These are phyloP conservation scores for Mimosa pudica DNA, from an alignment of 306 rosid species.

Conservation along the genomic window DNA sequence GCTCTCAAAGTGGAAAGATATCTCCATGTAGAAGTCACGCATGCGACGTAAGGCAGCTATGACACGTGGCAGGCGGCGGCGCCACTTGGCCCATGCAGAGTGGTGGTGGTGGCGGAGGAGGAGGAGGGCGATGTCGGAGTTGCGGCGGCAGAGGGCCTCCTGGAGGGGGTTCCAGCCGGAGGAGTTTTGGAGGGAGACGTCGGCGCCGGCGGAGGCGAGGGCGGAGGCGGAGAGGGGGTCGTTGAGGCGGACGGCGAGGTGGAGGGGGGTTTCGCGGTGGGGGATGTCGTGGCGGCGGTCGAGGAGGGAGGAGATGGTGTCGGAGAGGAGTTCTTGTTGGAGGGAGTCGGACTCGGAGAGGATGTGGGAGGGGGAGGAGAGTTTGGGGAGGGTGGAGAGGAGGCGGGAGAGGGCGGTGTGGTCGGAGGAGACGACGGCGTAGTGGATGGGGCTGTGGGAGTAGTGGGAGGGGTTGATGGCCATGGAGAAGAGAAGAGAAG, in stretches of 20 bases:
- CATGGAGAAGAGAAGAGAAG: slow-evolving; percentile 37
- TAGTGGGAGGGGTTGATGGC: slow-evolving; percentile 64
- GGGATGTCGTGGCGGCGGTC: slow-evolving; percentile 99
- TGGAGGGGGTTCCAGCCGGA: slow-evolving; percentile 88
- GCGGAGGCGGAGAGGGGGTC: slow-evolving; percentile 55
- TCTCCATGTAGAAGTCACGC: slow-evolving; percentile 99
- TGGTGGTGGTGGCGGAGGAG: slow-evolving; percentile 81
- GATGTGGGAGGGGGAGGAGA: slow-evolving; percentile 65
- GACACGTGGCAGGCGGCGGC: slow-evolving; percentile 81
- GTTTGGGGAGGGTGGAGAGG: slow-evolving; percentile 65
- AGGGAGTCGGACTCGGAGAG: slow-evolving; percentile 80
- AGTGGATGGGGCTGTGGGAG: slow-evolving; percentile 77
- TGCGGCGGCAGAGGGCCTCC: slow-evolving; percentile 84
- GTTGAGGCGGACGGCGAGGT: slow-evolving; percentile 78
- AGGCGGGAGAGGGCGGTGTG: slow-evolving; percentile 63
- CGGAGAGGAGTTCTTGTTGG: slow-evolving; percentile 75
- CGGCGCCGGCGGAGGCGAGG: slow-evolving; percentile 80
- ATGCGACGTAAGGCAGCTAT: slow-evolving; percentile 80
- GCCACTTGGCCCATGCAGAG: slow-evolving; percentile 92
- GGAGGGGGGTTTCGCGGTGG: slow-evolving; percentile 80
- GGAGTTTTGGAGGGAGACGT: slow-evolving; percentile 77
- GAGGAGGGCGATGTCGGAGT: slow-evolving; percentile 66
- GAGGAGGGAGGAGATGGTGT: slow-evolving; percentile 58
- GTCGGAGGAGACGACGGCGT: slow-evolving; percentile 66
- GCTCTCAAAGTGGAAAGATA: slow-evolving; percentile 89